Percentiles rank a stretch among this genome's conserved stretches.
Evolutionary conservation across 2,329 filamentous ascomycete species (phyloP).

Genomic region (Boeremia exigua): DNA sequence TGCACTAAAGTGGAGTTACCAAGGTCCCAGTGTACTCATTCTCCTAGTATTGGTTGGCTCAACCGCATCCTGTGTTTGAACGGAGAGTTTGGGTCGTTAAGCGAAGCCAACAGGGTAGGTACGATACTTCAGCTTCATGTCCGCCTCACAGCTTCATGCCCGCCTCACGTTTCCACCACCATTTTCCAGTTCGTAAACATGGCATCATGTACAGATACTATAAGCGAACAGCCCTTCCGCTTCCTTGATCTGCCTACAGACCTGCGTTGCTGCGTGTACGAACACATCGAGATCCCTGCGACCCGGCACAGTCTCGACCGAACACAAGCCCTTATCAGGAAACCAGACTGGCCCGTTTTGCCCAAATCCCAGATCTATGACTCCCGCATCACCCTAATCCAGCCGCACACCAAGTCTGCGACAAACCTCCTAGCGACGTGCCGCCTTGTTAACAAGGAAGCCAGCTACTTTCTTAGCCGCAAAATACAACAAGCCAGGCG

Average conservation of each 20-base stretch:
- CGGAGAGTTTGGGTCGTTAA: no score
- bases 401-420: no score
- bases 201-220: slow-evolving; percentile 5
- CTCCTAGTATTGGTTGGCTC: no score
- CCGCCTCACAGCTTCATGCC: not conserved
- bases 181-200: not conserved
- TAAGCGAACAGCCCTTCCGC: slow-evolving; percentile 10
- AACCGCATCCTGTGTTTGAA: no score
- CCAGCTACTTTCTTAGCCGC: not conserved
- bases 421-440: no score
- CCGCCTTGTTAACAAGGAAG: slow-evolving; percentile 15
- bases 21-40: no score
- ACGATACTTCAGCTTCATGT: not conserved
- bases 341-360: slow-evolving; percentile 11
- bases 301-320: slow-evolving; percentile 15
- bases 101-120: no score
- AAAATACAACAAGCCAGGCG: no score
- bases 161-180: not conserved
- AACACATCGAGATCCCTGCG: slow-evolving; percentile 8
- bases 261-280: slow-evolving; percentile 17
- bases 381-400: slow-evolving; percentile 13
- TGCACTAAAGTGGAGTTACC: no score
- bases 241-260: slow-evolving; percentile 19
- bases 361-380: slow-evolving; percentile 11
- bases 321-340: slow-evolving; percentile 1